Base-by-base conservation (phyloP, 805 yeast species). In the Candida golubevii region DNA sequence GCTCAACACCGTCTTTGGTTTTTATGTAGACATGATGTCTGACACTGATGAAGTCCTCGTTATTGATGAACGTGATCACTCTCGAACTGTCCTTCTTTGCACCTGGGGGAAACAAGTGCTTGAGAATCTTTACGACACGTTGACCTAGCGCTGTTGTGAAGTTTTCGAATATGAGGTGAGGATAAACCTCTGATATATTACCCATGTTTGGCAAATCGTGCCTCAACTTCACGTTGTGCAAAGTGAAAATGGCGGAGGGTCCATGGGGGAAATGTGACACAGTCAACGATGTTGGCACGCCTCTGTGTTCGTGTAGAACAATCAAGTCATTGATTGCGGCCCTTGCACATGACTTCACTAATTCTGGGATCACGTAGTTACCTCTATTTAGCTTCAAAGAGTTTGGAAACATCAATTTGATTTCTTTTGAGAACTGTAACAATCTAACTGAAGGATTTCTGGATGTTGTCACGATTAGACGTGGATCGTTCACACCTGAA, bases 221-320 rank as follows among this genome's bases (percentile, higher is more conserved):
- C 64, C 98, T 83, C 45, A 93, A 72, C 26, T 88, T 89, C 42
- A 93, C 98, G 59, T 93, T 93, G 66, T 93, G 98, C 45, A 93
- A 71, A 9, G 97, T 87, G 73, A 93, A 93, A 37, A 86, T 83
- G 30, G 93, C 95, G 2, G 97, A 86, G 14, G 99, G 99, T 0
- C 99, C 99, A 62, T 93, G 96, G 4, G 99, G 99, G 63, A 93
- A 86, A 71, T 93, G 99, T 30, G 93, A 83, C 26, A 93, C 70
- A 1, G 98, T 91, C 47, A 93, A 59, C 1, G 97, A 87, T 0
- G 97, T 90, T 41, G 99, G 99, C 0, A 88, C 91, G 78, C 99
- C 99, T 67, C 99, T 78, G 66, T 93, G 99, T 62, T 93, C 99
- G 62, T 93, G 98, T 18, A 93, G 67, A 3, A 93, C 76, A 23